phyloP scores from a whole-genome alignment of 108 stramenopile genomes.

The Cyclotella kingstonii region DNA sequence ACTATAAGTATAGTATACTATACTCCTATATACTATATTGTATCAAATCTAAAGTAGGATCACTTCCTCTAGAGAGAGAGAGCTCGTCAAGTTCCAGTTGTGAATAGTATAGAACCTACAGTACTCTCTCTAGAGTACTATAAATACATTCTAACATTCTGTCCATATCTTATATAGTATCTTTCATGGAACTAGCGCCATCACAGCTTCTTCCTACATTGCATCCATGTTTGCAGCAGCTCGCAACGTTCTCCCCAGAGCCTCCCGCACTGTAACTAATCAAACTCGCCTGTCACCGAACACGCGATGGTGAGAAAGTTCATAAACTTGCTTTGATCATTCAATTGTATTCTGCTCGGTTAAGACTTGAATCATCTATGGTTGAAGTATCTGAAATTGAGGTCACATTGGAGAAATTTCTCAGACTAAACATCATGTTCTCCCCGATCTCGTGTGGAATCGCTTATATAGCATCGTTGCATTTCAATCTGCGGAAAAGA shows the following conservation, averaged over 20 bases:
- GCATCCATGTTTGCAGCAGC: constrained; percentile 42
- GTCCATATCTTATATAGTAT: too few relatives aligned
- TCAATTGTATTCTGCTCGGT: too few relatives aligned
- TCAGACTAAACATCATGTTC: background rate
- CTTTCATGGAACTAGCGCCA: too few relatives aligned
- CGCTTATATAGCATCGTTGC: constrained; percentile 29
- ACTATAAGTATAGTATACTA: too few relatives aligned
- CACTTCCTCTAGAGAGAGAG: too few relatives aligned
- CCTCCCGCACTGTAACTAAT: constrained; percentile 26
- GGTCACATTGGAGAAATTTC: background rate
- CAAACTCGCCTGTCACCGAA: constrained; percentile 29
- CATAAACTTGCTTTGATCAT: background rate
- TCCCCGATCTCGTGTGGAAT: background rate
- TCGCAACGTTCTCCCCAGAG: constrained; percentile 29
- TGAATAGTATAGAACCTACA: too few relatives aligned
- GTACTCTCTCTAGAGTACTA: too few relatives aligned
- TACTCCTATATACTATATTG: too few relatives aligned
- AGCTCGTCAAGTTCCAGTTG: too few relatives aligned
- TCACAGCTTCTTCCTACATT: background rate
- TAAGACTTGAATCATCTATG: background rate
- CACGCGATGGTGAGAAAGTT: constrained; percentile 33
- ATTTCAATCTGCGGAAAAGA: constrained; percentile 55
- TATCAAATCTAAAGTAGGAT: too few relatives aligned
- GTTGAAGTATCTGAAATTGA: background rate
- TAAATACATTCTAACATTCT: too few relatives aligned